Conservation (phyloP, 2,329 filamentous ascomycete genomes). For the Paraphoma sp. region DNA sequence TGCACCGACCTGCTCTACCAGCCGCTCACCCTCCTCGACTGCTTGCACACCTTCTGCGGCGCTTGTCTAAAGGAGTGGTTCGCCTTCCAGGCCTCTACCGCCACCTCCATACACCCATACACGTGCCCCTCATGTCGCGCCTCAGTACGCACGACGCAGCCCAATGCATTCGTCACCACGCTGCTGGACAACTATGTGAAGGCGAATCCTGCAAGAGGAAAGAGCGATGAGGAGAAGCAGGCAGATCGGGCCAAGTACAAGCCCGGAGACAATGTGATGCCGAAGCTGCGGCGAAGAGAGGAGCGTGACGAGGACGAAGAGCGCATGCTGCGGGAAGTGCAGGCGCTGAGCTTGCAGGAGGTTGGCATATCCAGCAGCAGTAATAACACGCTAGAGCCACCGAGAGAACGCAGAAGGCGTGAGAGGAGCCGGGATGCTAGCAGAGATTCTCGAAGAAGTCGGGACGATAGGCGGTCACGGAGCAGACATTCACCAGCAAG, state of each 20-base stretch:
- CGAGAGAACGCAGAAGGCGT: conserved; percentile 40
- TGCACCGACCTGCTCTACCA: conserved; percentile 95
- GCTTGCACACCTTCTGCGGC: conserved; percentile 94
- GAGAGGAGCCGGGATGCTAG: conserved; percentile 50
- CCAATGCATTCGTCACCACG: conserved; percentile 89
- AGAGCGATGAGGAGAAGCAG: conserved; percentile 73
- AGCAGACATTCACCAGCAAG: conserved; percentile 31
- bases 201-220: conserved; percentile 77
- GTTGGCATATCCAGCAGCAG: conserved; percentile 57
- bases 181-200: conserved; percentile 86
- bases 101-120: conserved; percentile 65
- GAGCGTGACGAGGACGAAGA: conserved; percentile 70
- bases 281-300: conserved; percentile 59
- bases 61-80: conserved; percentile 98
- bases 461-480: conserved; percentile 31
- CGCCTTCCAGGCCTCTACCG: conserved; percentile 72
- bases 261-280: conserved; percentile 81
- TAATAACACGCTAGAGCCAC: conserved; percentile 49
- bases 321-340: conserved; percentile 72
- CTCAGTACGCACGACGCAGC: conserved; percentile 81
- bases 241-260: conserved; percentile 79
- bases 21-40: conserved; percentile 89
- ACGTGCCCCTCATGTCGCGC: conserved; percentile 95
- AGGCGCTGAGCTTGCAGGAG: conserved; percentile 75
- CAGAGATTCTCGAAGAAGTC: conserved; percentile 33